Conservation (phyloP, 768 basidiomycete genomes). For the Pleurotus cornucopiae region DNA sequence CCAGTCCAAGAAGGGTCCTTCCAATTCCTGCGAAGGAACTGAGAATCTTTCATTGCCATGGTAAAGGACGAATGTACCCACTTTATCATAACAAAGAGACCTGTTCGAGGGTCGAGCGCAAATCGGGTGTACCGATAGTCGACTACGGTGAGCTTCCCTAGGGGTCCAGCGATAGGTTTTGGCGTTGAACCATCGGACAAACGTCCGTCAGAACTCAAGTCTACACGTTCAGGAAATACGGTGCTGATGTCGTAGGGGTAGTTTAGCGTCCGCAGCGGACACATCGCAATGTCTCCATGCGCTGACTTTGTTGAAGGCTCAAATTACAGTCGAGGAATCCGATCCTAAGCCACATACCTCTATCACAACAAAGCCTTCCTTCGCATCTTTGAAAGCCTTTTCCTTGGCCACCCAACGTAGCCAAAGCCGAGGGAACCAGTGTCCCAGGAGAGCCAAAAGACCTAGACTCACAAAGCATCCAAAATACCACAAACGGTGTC, state of each 20-base stretch:
- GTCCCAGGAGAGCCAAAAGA: constrained; percentile 72
- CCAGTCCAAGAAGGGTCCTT: constrained; percentile 73
- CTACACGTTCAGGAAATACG: constrained; percentile 54
- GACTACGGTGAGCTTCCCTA: constrained; percentile 59
- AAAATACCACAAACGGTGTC: constrained; percentile 64
- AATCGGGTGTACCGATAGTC: constrained; percentile 95
- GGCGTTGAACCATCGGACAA: neutral
- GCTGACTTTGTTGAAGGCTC: constrained; percentile 55
- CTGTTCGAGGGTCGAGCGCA: constrained; percentile 78
- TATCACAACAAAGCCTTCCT: constrained; percentile 76
- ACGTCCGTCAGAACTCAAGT: constrained; percentile 22
- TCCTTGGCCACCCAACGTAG: constrained; percentile 81
- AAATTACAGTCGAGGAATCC: too few species aligned
- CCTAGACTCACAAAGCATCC: constrained; percentile 70
- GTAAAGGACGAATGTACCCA: constrained; percentile 27
- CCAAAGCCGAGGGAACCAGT: constrained; percentile 95
- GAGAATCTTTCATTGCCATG: neutral
- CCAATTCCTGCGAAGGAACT: constrained; percentile 70
- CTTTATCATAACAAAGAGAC: constrained; percentile 81
- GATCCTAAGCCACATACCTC: constrained; percentile 55
- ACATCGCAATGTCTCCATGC: constrained; percentile 75
- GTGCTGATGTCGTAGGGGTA: constrained; percentile 81
- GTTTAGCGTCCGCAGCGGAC: constrained; percentile 60
- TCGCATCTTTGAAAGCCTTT: constrained; percentile 72
- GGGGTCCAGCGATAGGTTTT: constrained; percentile 2